phyloP scores from a whole-genome alignment of 2,329 filamentous ascomycete species.

The Sporothrix pallida region DNA sequence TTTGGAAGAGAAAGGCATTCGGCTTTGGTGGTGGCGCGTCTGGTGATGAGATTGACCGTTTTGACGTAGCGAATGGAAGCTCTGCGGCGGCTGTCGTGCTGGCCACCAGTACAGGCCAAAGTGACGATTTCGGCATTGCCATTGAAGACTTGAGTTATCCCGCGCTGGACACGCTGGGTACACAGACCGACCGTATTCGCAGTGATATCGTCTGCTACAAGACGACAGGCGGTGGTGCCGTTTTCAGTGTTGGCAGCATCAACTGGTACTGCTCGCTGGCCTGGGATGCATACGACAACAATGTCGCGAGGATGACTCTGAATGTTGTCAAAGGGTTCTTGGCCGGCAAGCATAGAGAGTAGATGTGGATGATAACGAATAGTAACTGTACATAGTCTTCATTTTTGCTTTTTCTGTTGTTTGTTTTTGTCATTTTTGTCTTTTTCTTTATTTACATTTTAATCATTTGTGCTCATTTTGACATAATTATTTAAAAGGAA shows the following conservation, averaged over 20 bases:
- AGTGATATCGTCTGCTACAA: constrained; percentile 41
- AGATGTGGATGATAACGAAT: no score
- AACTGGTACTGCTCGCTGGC: constrained; percentile 39
- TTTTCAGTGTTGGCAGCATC: constrained; percentile 40
- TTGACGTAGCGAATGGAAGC: constrained; percentile 43
- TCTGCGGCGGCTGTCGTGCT: constrained; percentile 42
- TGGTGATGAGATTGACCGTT: constrained; percentile 48
- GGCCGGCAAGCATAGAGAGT: background rate
- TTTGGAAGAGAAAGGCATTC: constrained; percentile 42
- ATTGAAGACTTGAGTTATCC: constrained; percentile 39
- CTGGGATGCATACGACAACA: constrained; percentile 3
- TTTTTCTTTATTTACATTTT: no score
- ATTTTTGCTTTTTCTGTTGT: no score
- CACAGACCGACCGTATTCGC: constrained; percentile 39
- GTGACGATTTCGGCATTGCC: constrained; percentile 39
- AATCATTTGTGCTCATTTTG: no score
- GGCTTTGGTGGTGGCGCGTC: constrained; percentile 45
- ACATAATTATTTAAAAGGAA: no score
- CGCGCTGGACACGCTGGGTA: constrained; percentile 38
- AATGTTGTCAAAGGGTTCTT: background rate
- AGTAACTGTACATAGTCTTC: no score
- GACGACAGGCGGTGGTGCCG: constrained; percentile 38
- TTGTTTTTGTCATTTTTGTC: no score
- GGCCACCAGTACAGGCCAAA: constrained; percentile 40
- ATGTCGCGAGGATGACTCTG: background rate